A percentile compares a stretch with the other conserved stretches of the same genome.
Conservation (phyloP, 371 early-diverging fungal species). For the Sporodiniella umbellata region DNA sequence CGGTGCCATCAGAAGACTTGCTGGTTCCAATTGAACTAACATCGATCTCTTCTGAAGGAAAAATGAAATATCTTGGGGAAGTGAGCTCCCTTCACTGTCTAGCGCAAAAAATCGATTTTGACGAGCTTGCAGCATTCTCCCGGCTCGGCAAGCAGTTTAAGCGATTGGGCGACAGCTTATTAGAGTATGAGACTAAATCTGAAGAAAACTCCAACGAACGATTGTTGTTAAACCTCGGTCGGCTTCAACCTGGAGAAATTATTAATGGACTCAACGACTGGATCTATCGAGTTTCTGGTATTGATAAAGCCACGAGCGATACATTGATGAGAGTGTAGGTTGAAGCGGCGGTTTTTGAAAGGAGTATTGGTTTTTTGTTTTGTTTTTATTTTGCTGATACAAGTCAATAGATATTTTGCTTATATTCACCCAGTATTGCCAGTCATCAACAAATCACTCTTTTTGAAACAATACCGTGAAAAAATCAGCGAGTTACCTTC, state of each 20-base stretch:
- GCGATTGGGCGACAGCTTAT: constrained; percentile 35
- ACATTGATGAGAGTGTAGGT: constrained; percentile 43
- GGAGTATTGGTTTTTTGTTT: no score
- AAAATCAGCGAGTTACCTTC: constrained; percentile 38
- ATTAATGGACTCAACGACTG: constrained; percentile 39
- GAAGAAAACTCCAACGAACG: constrained; percentile 7
- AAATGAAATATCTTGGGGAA: constrained; percentile 37
- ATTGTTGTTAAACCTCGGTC: constrained; percentile 25
- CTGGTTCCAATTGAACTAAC: constrained; percentile 13
- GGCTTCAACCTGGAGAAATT: constrained; percentile 33
- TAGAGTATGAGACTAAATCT: constrained; percentile 23
- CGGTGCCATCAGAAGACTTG: neutral
- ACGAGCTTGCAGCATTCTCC: constrained; percentile 15
- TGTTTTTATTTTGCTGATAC: no score
- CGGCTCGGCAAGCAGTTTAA: constrained; percentile 29
- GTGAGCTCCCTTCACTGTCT: constrained; percentile 38
- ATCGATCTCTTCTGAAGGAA: constrained; percentile 16
- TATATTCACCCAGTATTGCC: constrained; percentile 52
- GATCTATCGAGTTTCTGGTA: constrained; percentile 36
- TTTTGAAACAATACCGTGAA: constrained; percentile 45
- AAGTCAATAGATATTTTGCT: constrained; percentile 38
- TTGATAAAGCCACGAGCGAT: constrained; percentile 43
- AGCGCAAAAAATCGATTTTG: constrained; percentile 40
- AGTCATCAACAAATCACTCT: constrained; percentile 42
- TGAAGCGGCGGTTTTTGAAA: no score